Base-by-base conservation (phyloP, 768 basidiomycete genomes). In the Boletus pseudopeckii region DNA sequence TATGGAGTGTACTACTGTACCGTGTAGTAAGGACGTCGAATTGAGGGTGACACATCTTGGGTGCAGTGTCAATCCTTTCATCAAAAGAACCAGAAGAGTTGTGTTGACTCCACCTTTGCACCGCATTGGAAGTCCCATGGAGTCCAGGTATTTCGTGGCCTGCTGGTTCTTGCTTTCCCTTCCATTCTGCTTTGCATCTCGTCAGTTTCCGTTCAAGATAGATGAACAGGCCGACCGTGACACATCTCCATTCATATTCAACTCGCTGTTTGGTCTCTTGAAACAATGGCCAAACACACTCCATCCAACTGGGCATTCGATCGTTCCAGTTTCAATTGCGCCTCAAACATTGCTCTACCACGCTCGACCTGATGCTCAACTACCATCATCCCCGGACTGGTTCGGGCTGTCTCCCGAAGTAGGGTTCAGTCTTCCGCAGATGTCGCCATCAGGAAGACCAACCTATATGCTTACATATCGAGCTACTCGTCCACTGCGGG, bases 201-300 rank as follows among this genome's bases (percentile, higher is more conserved):
- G 13, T 18, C 47, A 48, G 26, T 14, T 38, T 39, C 43, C 43
- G 26, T 45, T 52, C 22, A 18, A 38, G 17, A 20, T 28, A 22
- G 28, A 10, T n/a, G 44, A 32, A 34, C 26, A 14, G 6, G 15
- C 28, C 22, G 14, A 22, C 15, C 15, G 11, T n/a, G 28, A 45
- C 10, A 28, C 44, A 8, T 52, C 51, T 14, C 44, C 43, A 3
- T 52, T 45, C 40, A 32, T 52, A 45, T 45, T 52, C 51, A 52
- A 52, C 20, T 52, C 51, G 22, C 37, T 52, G 18, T 52, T 45
- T 24, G 51, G 51, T 32, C 44, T 52, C 26, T 37, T 52, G 50
- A 52, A 52, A 20, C 50, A 52, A 45, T 45, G 51, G 51, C 51
- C 51, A n/a, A 52, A 52, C 37, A 52, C 51, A 3, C 26, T 45